These are phyloP conservation scores for Raffaelea ambrosiae DNA, from an alignment of 2,329 filamentous ascomycete genomes.

Conservation along the genomic window DNA sequence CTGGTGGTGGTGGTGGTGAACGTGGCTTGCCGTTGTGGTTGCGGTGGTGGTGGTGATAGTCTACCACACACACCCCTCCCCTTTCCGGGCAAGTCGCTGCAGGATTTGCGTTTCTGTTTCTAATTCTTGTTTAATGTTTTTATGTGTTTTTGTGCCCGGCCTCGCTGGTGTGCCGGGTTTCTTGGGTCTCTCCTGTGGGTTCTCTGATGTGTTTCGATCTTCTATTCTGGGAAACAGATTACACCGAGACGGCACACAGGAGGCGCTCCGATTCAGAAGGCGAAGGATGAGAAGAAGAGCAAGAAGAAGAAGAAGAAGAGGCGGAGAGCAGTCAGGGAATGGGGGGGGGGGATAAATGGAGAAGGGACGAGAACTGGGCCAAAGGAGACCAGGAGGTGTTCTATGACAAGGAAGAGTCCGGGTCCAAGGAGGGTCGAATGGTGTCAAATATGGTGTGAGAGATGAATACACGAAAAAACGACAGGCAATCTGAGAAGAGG, in stretches of 20 bases:
- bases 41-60: background rate
- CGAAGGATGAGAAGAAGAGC: background rate
- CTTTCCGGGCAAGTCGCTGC: slow-evolving; percentile 3
- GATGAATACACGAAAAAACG: background rate
- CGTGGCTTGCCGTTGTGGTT: background rate
- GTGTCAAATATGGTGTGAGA: background rate
- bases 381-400: too few species aligned
- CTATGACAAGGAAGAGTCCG: background rate
- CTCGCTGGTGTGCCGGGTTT: background rate
- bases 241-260: background rate
- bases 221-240: slow-evolving; percentile 5
- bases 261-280: background rate
- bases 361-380: background rate
- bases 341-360: background rate
- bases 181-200: background rate
- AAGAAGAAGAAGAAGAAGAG: background rate
- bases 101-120: background rate
- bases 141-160: background rate
- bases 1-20: too few species aligned
- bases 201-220: background rate
- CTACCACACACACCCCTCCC: background rate
- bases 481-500: too few species aligned
- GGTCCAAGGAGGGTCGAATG: background rate
- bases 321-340: background rate
- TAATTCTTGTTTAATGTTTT: background rate